Base-by-base conservation (phyloP, 2,329 filamentous ascomycete species). In the Fusarium sp. region DNA sequence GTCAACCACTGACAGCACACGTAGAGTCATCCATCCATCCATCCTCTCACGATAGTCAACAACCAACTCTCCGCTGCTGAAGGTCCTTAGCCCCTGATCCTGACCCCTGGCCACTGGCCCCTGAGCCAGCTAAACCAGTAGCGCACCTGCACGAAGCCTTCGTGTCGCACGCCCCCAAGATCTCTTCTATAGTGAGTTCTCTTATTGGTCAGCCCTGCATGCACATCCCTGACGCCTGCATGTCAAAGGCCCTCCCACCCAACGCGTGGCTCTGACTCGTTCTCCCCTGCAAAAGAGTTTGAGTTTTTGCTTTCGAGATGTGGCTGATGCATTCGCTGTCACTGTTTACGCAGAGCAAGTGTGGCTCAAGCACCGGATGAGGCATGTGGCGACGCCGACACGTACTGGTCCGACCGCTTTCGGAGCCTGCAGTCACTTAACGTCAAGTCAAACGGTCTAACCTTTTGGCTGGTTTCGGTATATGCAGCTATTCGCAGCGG, bases 251-350 rank as follows among this genome's bases (percentile, higher is more conserved):
- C 54, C 63, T 58, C 55, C 55, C 38, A 30, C 25, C 51, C 29
- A 62, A 65, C 41, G 66, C 56, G 52, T 69, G 65, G 66, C 65
- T 66, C 62, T 70, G 67, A 70, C 66, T 70, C 66, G 67, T 13
- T n/a, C 25, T 15, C 47, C 48, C 57, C 44, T 49, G 43, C 43
- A 47, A 24, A 55, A 63, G 49, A 53, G 49, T 58, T 47, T 64
- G 29, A 29, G 29, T 57, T 69, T 63, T 32, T 22, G 65, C 34
- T 27, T 49, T 45, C 13, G 20, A 45, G 44, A 41, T 70, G 67
- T 70, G 67, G 67, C 67, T 70, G 62, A 44, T 20, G 10, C 16
- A 32, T 24, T 30, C 27, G 20, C 32, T 38, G 18, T 30, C n/a
- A n/a, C n/a, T 13, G 8, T 24, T 22, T 44, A 63, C 61, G 55